phyloP scores from a whole-genome alignment of 1,139 yeast species.

The Pichia sp. region DNA sequence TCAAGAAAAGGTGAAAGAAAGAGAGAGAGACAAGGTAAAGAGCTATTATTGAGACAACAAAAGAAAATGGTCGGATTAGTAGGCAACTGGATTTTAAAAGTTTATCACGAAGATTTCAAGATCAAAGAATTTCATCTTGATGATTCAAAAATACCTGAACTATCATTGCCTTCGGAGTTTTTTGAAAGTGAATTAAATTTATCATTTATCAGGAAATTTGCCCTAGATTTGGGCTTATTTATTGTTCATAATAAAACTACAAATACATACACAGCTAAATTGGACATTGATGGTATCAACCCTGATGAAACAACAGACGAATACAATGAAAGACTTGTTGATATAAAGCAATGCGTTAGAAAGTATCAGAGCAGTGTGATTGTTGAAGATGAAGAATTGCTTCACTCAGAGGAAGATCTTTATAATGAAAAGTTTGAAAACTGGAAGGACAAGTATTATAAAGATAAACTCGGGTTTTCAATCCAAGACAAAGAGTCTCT shows the following conservation, averaged over 20 bases:
- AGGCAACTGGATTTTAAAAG: slow-evolving; percentile 64
- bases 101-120: slow-evolving; percentile 32
- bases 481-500: slow-evolving; percentile 55
- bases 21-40: slow-evolving; percentile 61
- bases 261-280: slow-evolving; percentile 50
- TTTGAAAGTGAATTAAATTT: slow-evolving; percentile 45
- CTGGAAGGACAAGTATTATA: slow-evolving; percentile 84
- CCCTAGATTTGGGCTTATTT: slow-evolving; percentile 61
- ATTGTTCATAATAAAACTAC: slow-evolving; percentile 57
- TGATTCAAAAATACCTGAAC: slow-evolving; percentile 43
- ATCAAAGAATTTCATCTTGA: slow-evolving; percentile 35
- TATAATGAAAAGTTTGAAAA: slow-evolving; percentile 68
- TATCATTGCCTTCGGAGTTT: slow-evolving; percentile 44
- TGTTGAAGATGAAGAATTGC: slow-evolving; percentile 54
- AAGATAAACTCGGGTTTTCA: slow-evolving; percentile 68
- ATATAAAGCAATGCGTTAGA: slow-evolving; percentile 46
- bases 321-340: slow-evolving; percentile 45
- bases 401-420: slow-evolving; percentile 57
- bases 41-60: slow-evolving; percentile 67
- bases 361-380: slow-evolving; percentile 70
- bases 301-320: slow-evolving; percentile 63
- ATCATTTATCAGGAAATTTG: slow-evolving; percentile 57
- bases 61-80: slow-evolving; percentile 57
- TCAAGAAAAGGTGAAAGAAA: slow-evolving; percentile 68
- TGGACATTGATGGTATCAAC: slow-evolving; percentile 73